Evolutionary conservation across 306 rosid genomes (phyloP).

Genomic region (Geum urbanum): DNA sequence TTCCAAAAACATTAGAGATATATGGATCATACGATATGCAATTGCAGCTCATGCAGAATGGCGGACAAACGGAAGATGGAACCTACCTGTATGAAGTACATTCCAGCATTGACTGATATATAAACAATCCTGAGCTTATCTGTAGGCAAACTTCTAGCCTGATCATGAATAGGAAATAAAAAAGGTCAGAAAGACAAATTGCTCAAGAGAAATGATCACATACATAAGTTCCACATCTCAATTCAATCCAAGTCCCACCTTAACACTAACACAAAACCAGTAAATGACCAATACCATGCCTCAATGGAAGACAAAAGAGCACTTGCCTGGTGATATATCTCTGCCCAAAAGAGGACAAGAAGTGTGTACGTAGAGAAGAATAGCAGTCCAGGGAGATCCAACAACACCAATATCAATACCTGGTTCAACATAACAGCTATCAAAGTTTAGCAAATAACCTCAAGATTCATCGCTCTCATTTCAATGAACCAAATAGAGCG

Average conservation of each 20-base stretch:
- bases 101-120: conserved; percentile 55
- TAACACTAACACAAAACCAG: neutral
- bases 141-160: conserved; percentile 91
- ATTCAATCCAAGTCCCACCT: neutral
- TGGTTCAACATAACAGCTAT: conserved; percentile 38
- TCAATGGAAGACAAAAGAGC: conserved; percentile 14
- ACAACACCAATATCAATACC: conserved; percentile 55
- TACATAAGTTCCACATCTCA: neutral
- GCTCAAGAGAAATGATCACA: neutral
- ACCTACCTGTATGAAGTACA: conserved; percentile 80
- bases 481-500: neutral
- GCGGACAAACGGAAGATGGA: conserved; percentile 9
- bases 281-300: neutral
- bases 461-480: neutral
- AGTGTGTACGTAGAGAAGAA: conserved; percentile 93
- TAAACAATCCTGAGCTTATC: conserved; percentile 76
- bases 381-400: conserved; percentile 86
- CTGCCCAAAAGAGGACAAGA: conserved; percentile 95
- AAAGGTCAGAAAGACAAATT: neutral
- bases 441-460: conserved; percentile 28
- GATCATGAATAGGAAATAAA: conserved; percentile 17
- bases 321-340: conserved; percentile 92
- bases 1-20: neutral
- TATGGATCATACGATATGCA: neutral
- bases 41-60: neutral